Conservation (phyloP, 2,329 filamentous ascomycete genomes). For the Metarhizium anisopliae region DNA sequence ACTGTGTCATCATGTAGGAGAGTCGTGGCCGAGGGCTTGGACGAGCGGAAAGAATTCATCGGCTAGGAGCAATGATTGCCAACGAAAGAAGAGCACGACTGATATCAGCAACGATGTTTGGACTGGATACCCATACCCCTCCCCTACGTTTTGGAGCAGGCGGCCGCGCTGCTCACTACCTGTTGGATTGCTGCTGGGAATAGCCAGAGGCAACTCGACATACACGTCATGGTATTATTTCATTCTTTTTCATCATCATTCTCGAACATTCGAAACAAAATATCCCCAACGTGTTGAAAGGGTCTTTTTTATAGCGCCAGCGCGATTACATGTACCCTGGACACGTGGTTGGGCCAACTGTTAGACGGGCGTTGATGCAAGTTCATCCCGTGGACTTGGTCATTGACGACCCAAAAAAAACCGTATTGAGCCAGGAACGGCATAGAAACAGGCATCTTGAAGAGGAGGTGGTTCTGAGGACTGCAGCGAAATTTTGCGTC, state of each 20-base stretch:
- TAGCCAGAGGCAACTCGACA: background rate
- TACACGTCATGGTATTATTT: background rate
- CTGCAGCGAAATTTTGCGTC: background rate
- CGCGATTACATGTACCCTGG: background rate
- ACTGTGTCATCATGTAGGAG: conserved; percentile 48
- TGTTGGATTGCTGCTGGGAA: background rate
- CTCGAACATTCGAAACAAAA: no score
- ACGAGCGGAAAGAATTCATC: background rate
- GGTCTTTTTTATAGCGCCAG: background rate
- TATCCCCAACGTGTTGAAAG: background rate
- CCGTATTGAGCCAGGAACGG: background rate
- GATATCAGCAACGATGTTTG: conserved; percentile 2
- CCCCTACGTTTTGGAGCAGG: background rate
- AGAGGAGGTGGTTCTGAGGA: background rate
- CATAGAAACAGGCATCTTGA: background rate
- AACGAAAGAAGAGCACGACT: conserved; percentile 1
- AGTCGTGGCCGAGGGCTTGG: background rate
- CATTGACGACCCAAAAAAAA: background rate
- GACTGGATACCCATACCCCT: conserved; percentile 3
- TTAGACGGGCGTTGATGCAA: background rate
- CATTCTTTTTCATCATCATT: no score
- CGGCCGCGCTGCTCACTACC: background rate
- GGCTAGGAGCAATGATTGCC: background rate
- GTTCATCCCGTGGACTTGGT: background rate
- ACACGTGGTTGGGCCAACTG: background rate